Base-by-base conservation (phyloP, 2,329 filamentous ascomycete genomes). In the Paramyrothecium sp. region DNA sequence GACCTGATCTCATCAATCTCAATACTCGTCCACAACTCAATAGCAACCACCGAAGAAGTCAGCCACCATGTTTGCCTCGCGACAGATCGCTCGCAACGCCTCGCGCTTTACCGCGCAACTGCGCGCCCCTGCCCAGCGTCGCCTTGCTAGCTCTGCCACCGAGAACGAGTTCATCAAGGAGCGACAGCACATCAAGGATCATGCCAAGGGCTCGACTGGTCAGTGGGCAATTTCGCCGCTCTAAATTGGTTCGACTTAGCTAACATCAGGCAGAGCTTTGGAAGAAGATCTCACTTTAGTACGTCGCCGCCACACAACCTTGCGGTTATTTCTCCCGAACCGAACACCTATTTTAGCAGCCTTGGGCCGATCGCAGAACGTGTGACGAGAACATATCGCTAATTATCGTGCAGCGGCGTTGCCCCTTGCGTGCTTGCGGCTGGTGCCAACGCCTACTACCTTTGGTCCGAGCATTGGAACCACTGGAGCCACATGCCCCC, bases 401-500 rank as follows among this genome's bases (percentile, higher is more conserved):
- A 59, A 69, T 65, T 56, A 56, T 54, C 54, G 48, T 53, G 8
- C 58, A 68, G 93, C 77, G 88, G 82, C 71, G 87, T 90, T 65
- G 79, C 89, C 64, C 93, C 94, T 56, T 81, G 78, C 74, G 81
- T 98, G 58, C 78, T 89, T 65, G 79, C 92, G 65, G 88, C 89
- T 59, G 75, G 78, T 65, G 80, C 88, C 78, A 99, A 99, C 76
- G 93, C 93, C 69, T 97, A 90, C 76, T 87, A 88, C 72, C 87
- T 97, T 62, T 99, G 92, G 92, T 88, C 86, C 70, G 91, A 96
- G 81, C 95, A 99, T 80, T 98, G 94, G 94, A 91, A 96, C 79
- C 95, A 99, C 84, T 92, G 89, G 86, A 79, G 77, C 54, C 94
- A 98, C 80, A 79, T 91, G 76, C 86, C 90, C 60, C 90, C 95